Base-by-base conservation (phyloP, 2,329 filamentous ascomycete genomes). In the Aureobasidium sp. region DNA sequence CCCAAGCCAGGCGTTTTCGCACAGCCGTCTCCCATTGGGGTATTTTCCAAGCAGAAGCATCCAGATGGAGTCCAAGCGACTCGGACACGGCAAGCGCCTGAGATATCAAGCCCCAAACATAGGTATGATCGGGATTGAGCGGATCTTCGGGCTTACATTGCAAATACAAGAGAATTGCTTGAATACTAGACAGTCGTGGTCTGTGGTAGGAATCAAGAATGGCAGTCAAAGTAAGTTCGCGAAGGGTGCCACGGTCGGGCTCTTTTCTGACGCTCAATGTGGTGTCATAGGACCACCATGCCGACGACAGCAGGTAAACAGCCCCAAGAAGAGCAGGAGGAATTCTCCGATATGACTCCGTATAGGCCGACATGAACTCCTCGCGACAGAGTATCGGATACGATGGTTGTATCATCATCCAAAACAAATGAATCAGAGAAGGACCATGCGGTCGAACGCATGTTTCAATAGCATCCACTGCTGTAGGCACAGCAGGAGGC, bases 251-350 rank as follows among this genome's bases (percentile, higher is more conserved):
- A 27, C 47, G 0, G 17, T 50, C 26, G 4, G 47, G 47, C 27
- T 27, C 23, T 15, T 50, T 50, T 8, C 47, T 17, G 10, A 50
- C 27, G 15, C 47, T 50, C 26, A 50, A 26, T 29, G 10, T 26
- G 17, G 47, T 50, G n/a, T 55, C 51, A 29, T 55, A 41, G 8
- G 51, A 55, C 51, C 51, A 55, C 51, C 34, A 55, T 9, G 32
- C 17, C 37, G 41, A 26, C 13, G 51, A 23, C 20, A 39, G 9
- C 34, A 55, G n/a, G 29, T 55, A 55, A 34, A 55, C 34, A 1
- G 51, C 27, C 7, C 51, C 51, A 8, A 55, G 51, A 9, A 55
- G 47, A 10, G 23, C 32, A 26, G 51, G 34, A 37, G 23, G n/a
- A 2, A 55, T 20, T 12, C 26, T n/a, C 41, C 17, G 13, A 17